phyloP scores from a whole-genome alignment of 2,329 filamentous ascomycete species.

The Epichloe typhina region DNA sequence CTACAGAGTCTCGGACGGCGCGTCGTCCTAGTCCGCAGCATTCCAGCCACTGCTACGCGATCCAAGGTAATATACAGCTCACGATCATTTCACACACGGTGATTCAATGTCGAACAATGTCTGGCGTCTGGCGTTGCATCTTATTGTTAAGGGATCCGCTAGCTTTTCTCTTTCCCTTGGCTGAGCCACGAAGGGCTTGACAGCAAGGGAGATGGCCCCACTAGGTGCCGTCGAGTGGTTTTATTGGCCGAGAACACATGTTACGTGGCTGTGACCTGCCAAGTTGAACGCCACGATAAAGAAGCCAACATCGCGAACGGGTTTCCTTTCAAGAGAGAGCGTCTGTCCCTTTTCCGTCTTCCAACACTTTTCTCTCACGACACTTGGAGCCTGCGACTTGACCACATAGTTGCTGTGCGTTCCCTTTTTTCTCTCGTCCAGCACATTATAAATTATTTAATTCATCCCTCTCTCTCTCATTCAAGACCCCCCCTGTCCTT shows the following conservation, averaged over 20 bases:
- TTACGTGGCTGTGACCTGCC: conserved; percentile 2
- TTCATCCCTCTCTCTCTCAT: neutral
- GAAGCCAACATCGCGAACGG: conserved; percentile 5
- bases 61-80: too few relatives aligned
- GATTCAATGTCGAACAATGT: too few relatives aligned
- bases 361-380: neutral
- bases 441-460: neutral
- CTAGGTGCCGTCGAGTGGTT: neutral
- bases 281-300: neutral
- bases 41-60: too few relatives aligned
- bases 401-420: neutral
- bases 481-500: neutral
- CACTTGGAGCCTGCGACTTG: neutral
- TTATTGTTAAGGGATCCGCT: too few relatives aligned
- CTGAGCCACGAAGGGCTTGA: too few relatives aligned
- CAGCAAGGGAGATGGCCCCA: neutral
- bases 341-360: neutral
- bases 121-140: too few relatives aligned
- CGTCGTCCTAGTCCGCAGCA: too few relatives aligned
- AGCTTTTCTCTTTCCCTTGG: too few relatives aligned
- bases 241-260: neutral
- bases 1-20: too few relatives aligned
- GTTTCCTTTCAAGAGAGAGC: neutral
- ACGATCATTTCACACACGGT: too few relatives aligned
- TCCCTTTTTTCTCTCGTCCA: neutral